Conservation (phyloP, 352 stramenopile genomes). For the Globisporangium splendens region DNA sequence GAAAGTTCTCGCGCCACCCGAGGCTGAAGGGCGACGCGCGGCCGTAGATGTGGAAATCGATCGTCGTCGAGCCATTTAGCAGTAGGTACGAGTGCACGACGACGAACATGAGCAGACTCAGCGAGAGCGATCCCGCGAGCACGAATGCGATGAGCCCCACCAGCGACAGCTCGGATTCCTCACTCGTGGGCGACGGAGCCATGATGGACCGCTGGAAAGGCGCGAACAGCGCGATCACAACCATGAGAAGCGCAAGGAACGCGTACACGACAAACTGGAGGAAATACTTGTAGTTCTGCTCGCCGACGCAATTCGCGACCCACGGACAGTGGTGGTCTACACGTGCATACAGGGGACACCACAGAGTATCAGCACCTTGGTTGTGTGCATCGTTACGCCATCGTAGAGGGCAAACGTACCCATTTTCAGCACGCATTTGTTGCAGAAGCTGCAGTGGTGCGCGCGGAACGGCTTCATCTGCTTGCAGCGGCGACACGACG, state of each 20-base stretch:
- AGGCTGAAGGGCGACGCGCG: slow-evolving; percentile 61
- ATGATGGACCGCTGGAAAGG: slow-evolving; percentile 36
- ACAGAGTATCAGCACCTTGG: too few relatives aligned
- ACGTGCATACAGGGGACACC: neutral
- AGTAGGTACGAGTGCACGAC: slow-evolving; percentile 71
- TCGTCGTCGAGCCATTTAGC: slow-evolving; percentile 62
- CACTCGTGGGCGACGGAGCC: slow-evolving; percentile 19
- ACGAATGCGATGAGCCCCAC: slow-evolving; percentile 67
- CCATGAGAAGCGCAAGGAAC: slow-evolving; percentile 61
- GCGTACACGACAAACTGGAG: slow-evolving; percentile 82
- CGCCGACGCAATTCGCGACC: slow-evolving; percentile 85
- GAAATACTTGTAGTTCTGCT: slow-evolving; percentile 87
- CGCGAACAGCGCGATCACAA: slow-evolving; percentile 48
- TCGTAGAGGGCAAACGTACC: slow-evolving; percentile 26
- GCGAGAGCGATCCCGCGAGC: slow-evolving; percentile 55
- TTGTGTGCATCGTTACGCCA: too few relatives aligned
- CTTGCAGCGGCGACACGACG: slow-evolving; percentile 58
- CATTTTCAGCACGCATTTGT: slow-evolving; percentile 85
- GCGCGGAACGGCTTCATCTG: slow-evolving; percentile 74
- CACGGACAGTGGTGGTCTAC: slow-evolving; percentile 98
- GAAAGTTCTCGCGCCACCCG: slow-evolving; percentile 57
- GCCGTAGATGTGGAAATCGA: slow-evolving; percentile 77
- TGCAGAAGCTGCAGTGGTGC: slow-evolving; percentile 86
- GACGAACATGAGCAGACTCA: slow-evolving; percentile 74
- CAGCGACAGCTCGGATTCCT: slow-evolving; percentile 31